Evolutionary conservation across 345 rosid species (phyloP).

Genomic region (Citrus maxima): DNA sequence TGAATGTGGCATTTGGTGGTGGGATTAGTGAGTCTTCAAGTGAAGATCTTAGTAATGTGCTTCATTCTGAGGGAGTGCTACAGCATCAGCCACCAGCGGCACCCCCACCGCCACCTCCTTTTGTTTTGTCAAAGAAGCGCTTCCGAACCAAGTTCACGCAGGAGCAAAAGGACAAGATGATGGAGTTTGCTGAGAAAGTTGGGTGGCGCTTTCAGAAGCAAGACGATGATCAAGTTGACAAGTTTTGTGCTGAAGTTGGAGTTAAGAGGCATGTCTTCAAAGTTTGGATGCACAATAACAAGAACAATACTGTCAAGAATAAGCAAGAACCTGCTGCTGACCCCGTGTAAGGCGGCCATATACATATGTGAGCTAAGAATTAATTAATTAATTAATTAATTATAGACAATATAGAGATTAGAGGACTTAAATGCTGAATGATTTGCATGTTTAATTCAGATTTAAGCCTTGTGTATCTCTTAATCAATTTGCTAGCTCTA

Average conservation of each 20-base stretch:
- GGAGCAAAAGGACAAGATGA: slow-evolving; percentile 77
- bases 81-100: slow-evolving; percentile 21
- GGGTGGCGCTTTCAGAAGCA: slow-evolving; percentile 76
- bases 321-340: slow-evolving; percentile 28
- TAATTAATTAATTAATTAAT: too few species aligned
- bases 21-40: slow-evolving; percentile 66
- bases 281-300: slow-evolving; percentile 93
- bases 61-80: slow-evolving; percentile 38
- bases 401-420: too few species aligned
- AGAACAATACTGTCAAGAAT: slow-evolving; percentile 45
- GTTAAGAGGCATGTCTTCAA: slow-evolving; percentile 71
- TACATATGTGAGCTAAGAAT: too few species aligned
- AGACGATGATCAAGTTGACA: slow-evolving; percentile 61
- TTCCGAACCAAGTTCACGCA: slow-evolving; percentile 60
- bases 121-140: slow-evolving; percentile 57
- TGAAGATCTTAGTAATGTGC: slow-evolving; percentile 55
- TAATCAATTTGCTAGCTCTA: neutral
- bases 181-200: slow-evolving; percentile 71
- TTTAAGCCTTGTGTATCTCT: neutral
- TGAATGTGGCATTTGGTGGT: slow-evolving; percentile 63
- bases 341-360: neutral
- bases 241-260: slow-evolving; percentile 62
- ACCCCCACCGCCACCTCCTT: slow-evolving; percentile 38
- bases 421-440: too few species aligned
- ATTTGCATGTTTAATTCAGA: neutral